Conservation (phyloP, 257 asterid genomes). For the Anisodus tanguticus region DNA sequence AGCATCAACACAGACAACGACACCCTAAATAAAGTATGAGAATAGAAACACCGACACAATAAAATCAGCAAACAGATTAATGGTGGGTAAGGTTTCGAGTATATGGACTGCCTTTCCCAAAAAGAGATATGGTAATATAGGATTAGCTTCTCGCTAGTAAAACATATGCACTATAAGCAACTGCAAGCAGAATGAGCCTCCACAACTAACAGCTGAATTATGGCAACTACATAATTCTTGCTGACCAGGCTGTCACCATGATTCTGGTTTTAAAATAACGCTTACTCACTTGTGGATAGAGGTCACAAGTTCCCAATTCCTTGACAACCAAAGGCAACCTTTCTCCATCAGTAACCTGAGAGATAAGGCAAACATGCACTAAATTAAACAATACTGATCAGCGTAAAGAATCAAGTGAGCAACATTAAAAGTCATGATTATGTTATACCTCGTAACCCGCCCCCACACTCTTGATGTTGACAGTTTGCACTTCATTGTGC, state of each 20-base stretch:
- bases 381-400: conserved; percentile 25
- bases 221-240: conserved; percentile 16
- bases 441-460: conserved; percentile 75
- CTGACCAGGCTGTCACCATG: not conserved
- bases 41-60: not conserved
- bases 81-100: not conserved
- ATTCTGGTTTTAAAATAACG: conserved; percentile 23
- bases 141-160: not conserved
- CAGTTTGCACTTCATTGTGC: conserved; percentile 98
- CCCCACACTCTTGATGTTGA: conserved; percentile 91
- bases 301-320: conserved; percentile 98
- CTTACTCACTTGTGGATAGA: conserved; percentile 88
- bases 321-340: conserved; percentile 93
- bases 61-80: not conserved
- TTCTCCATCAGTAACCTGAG: conserved; percentile 94
- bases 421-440: conserved; percentile 26
- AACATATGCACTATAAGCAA: not conserved
- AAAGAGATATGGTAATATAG: not conserved
- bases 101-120: not conserved
- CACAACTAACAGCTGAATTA: conserved; percentile 5
- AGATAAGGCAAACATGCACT: conserved; percentile 23
- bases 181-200: conserved; percentile 13
- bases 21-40: conserved; percentile 1
- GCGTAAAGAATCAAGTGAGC: conserved; percentile 10
- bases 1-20: conserved; percentile 8